phyloP scores from a whole-genome alignment of 1,139 yeast genomes.

The Taphrina communis region DNA sequence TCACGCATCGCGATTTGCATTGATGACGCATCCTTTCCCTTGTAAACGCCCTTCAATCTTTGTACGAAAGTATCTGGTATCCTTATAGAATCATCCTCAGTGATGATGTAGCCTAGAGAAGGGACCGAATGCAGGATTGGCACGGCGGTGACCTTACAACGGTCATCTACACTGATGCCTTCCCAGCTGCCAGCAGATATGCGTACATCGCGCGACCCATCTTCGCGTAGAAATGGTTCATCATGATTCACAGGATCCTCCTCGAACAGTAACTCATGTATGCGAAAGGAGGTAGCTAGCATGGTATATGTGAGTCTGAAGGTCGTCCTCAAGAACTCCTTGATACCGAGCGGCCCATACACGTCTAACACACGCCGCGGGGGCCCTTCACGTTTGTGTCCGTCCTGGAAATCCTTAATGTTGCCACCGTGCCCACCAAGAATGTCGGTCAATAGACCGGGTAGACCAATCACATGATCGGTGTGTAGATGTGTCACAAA shows the following conservation, averaged over 20 bases:
- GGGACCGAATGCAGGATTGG: constrained; percentile 37
- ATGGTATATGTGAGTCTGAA: constrained; percentile 37
- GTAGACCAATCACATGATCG: constrained; percentile 36
- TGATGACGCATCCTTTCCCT: not conserved
- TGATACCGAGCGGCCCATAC: constrained; percentile 33
- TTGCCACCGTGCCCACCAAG: constrained; percentile 40
- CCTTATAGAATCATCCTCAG: constrained; percentile 13
- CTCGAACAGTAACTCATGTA: constrained; percentile 23
- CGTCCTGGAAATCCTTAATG: constrained; percentile 18
- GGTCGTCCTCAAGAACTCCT: constrained; percentile 31
- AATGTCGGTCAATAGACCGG: constrained; percentile 30
- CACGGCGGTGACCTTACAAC: constrained; percentile 27
- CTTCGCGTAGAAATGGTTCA: constrained; percentile 19
- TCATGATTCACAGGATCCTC: constrained; percentile 13
- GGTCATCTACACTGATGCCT: constrained; percentile 13
- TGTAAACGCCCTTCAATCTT: not conserved
- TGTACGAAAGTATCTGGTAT: not conserved
- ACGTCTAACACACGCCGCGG: constrained; percentile 25
- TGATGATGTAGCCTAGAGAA: constrained; percentile 27
- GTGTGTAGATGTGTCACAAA: constrained; percentile 40
- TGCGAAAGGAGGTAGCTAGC: constrained; percentile 32
- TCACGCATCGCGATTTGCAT: constrained; percentile 13
- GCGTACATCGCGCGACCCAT: constrained; percentile 18
- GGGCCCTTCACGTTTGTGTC: constrained; percentile 21
- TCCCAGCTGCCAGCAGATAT: constrained; percentile 13